Evolutionary conservation across 768 basidiomycete species (phyloP).

Genomic region (Boletus speciosus): DNA sequence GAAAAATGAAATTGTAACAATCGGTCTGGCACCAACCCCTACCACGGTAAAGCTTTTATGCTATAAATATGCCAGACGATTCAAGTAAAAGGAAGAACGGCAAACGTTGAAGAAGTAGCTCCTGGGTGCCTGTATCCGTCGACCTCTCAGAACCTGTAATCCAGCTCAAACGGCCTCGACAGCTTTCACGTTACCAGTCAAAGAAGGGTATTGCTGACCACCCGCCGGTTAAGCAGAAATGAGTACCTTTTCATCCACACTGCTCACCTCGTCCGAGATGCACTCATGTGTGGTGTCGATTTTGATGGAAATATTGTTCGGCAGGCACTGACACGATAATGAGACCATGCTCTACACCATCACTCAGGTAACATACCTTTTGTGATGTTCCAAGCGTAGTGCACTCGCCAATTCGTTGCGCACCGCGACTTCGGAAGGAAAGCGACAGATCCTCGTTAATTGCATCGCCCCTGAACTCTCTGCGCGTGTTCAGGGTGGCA

Average conservation of each 20-base stretch:
- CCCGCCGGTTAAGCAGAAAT: not conserved
- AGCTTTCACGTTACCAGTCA: conserved; percentile 3
- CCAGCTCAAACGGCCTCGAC: not conserved
- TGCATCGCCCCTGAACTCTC: conserved; percentile 37
- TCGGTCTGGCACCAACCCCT: no score
- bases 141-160: not conserved
- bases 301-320: conserved; percentile 52
- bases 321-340: conserved; percentile 13
- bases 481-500: conserved; percentile 54
- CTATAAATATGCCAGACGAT: no score
- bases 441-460: conserved; percentile 7
- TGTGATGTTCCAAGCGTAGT: not conserved
- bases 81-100: no score
- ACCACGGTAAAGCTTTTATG: no score
- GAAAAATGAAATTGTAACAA: no score
- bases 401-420: conserved; percentile 6
- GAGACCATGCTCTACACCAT: not conserved
- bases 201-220: not conserved
- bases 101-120: no score
- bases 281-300: conserved; percentile 59
- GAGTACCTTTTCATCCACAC: not conserved
- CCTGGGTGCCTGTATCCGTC: no score
- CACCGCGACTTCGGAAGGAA: conserved; percentile 5
- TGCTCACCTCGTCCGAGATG: conserved; percentile 35
- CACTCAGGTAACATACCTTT: not conserved